Evolutionary conservation across 805 yeast species (phyloP), one percentile per base, ranked within the genome.

Genomic region (Kodamaea laetipori): DNA sequence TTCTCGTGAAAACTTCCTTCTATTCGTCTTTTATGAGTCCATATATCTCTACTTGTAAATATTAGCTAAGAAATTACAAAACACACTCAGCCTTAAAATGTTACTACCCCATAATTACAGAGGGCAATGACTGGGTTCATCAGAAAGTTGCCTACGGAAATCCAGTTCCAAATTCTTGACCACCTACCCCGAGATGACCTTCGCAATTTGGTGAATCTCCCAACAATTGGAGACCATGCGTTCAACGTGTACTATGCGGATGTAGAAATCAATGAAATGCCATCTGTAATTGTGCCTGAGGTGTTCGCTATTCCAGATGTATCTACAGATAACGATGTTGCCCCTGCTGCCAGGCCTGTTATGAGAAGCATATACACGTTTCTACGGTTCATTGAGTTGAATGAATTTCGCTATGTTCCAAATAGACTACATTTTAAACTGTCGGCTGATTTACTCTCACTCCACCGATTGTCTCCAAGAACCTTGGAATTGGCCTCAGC

Each of bases 361-460:
- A 26, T 26, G 30, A n/a, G 13, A n/a, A 26, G 12, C 30, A 26
- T 26, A 26, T 26, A 26, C 30, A 26, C 30, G 30, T 26, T 26
- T 26, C 30, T 26, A 5, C 30, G 12, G 10, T 26, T 26, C 30
- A 26, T 26, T 5, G 30, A 26, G 30, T 8, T 26, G 4, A 26
- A 26, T 26, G 4, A 13, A 8, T 11, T 8, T 5, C 30, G 30
- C 12, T 26, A 26, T 26, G 30, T 26, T 8, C 30, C 30, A 5
- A 13, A 13, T 11, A 26, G 12, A 8, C 30, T 26, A n/a, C 12
- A 26, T 8, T 26, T 26, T 11, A 26, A 26, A 8, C 30, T 26
- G 30, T 26, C 30, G 4, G 10, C 12, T 8, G 30, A 26, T 26
- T 26, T 26, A 8, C 30, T 26, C 30, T 11, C 30, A 4, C 30